Conservation (phyloP, 2,329 filamentous ascomycete genomes). For the Fusarium drepaniforme region DNA sequence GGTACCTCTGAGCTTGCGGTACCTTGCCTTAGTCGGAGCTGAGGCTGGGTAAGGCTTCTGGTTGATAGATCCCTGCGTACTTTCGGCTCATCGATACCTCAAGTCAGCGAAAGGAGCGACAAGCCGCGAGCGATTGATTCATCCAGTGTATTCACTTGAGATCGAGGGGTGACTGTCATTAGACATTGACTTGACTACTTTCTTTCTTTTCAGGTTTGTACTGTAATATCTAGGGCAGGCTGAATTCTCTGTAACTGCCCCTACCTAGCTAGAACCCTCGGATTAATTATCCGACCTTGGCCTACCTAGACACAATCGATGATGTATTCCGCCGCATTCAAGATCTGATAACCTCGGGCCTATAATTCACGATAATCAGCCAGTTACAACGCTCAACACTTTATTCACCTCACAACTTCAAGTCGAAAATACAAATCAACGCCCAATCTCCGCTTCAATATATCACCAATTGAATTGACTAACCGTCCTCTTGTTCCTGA, state of each 20-base stretch:
- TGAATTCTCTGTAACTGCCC: background rate
- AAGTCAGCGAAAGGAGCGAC: background rate
- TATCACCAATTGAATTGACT: background rate
- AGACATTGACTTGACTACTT: background rate
- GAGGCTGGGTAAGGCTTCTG: background rate
- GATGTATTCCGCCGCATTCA: slow-evolving; percentile 19
- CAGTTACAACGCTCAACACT: background rate
- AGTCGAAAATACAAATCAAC: background rate
- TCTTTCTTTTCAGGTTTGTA: background rate
- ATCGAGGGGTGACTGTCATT: background rate
- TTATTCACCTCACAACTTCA: background rate
- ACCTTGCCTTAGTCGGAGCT: slow-evolving; percentile 38
- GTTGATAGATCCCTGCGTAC: slow-evolving; percentile 16
- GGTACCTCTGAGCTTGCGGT: slow-evolving; percentile 33
- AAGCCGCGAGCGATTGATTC: slow-evolving; percentile 5
- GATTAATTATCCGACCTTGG: background rate
- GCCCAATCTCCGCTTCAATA: background rate
- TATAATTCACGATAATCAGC: slow-evolving; percentile 1
- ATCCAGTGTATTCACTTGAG: background rate
- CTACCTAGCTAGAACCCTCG: background rate
- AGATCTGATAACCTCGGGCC: slow-evolving; percentile 33
- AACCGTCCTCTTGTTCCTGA: background rate
- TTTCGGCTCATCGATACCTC: slow-evolving; percentile 22
- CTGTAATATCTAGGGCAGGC: background rate
- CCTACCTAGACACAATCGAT: slow-evolving; percentile 20